These are phyloP conservation scores for Hanseniaspora meyeri DNA, from an alignment of 805 yeast genomes.

Conservation along the genomic window DNA sequence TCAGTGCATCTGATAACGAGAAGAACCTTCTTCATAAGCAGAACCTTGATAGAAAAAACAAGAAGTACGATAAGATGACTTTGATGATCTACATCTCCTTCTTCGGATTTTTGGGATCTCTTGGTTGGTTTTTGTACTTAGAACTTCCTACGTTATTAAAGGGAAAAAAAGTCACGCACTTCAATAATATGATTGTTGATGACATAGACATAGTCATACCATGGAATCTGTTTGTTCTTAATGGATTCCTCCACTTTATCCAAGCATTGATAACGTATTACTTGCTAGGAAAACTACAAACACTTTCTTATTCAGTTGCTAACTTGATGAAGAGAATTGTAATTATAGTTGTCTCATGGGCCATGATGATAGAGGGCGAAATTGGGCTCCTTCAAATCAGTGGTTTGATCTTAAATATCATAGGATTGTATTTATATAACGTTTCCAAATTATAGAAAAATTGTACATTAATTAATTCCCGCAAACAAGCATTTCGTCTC, in stretches of 20 bases:
- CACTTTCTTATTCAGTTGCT: conserved; percentile 78
- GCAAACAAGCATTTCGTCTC: too few relatives aligned
- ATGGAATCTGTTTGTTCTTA: conserved; percentile 42
- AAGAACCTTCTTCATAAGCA: background rate
- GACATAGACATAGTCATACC: conserved; percentile 28
- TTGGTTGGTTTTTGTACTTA: conserved; percentile 57
- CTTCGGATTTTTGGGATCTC: conserved; percentile 56
- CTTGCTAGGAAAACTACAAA: conserved; percentile 65
- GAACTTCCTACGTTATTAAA: conserved; percentile 37
- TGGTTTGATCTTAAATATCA: conserved; percentile 41
- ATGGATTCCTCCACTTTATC: conserved; percentile 65
- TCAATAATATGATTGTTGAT: conserved; percentile 18
- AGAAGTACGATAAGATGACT: conserved; percentile 66
- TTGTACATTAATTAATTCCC: too few relatives aligned
- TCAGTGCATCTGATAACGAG: background rate
- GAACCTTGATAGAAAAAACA: background rate
- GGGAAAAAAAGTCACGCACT: conserved; percentile 16
- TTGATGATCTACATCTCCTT: conserved; percentile 68
- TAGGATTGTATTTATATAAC: conserved; percentile 53
- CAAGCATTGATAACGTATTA: conserved; percentile 77
- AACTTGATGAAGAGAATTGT: conserved; percentile 81
- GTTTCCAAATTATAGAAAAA: conserved; percentile 25
- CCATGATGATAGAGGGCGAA: conserved; percentile 30
- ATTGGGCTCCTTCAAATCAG: conserved; percentile 36
- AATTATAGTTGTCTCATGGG: conserved; percentile 64